Base-by-base conservation (phyloP, 192 early-diverging fungal genomes). In the Linnemannia exigua region DNA sequence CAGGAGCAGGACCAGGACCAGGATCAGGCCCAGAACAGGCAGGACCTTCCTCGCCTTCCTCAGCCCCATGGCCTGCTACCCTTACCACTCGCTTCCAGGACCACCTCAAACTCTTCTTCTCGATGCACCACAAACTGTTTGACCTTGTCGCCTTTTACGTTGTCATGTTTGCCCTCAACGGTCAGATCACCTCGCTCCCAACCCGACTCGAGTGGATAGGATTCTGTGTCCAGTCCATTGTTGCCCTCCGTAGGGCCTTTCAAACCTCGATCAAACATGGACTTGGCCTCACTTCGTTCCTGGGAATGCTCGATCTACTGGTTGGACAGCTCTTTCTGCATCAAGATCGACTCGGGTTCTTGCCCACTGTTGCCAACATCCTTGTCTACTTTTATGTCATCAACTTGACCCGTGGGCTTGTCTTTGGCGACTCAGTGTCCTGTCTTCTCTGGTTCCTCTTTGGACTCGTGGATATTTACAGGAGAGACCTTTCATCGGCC, bases 151-250 rank as follows among this genome's bases (percentile, higher is more conserved):
- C 84, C 15, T 86, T 86, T 37, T 86, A 86, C 66, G 84, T 86
- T 5, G 84, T 86, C 78, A 86, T 86, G 84, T 86, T 86, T 80
- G 84, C 84, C n/a, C 75, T 85, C 69, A 85, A 85, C 51, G 82
- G 82, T 31, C 82, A 85, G 72, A 85, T 85, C 73, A 85, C 82
- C 54, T 85, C 82, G 33, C 77, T 85, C 4, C 82, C 82, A 12
- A 85, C 82, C n/a, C 82, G 82, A n/a, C 82, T 85, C 15, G 82
- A 85, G 44, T 85, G 82, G 82, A 85, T 85, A 58, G 82, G 82
- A 5, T 85, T 85, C 69, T 85, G 82, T 70, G 82, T 85, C 1
- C 82, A 85, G 58, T 85, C 82, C 3, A 79, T 85, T 47, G 77
- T 85, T 25, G 82, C 82, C 4, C 67, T 85, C 67, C n/a, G 82